A percentile compares a stretch with the other conserved stretches of the same genome.
These are phyloP conservation scores for Fusarium begoniae DNA, from an alignment of 2,329 filamentous ascomycete species.

Conservation along the genomic window DNA sequence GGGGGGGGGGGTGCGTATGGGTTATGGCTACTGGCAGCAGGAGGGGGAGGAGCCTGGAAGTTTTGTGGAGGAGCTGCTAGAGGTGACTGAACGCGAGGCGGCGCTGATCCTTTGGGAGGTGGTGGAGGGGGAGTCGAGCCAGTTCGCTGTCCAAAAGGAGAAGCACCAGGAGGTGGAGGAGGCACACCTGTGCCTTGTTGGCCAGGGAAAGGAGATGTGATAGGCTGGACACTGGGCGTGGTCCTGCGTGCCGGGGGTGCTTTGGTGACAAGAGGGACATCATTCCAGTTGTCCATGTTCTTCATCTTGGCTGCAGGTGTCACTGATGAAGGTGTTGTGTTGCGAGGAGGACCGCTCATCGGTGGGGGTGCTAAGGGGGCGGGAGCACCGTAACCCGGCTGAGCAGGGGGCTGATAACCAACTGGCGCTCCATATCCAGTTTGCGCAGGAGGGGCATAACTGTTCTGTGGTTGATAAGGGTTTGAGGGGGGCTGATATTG, in stretches of 20 bases:
- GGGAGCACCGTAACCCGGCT: conserved; percentile 51
- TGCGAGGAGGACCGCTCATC: conserved; percentile 59
- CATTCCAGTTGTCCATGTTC: conserved; percentile 89
- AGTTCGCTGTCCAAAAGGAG: conserved; percentile 68
- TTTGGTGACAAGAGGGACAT: conserved; percentile 87
- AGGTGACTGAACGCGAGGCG: conserved; percentile 78
- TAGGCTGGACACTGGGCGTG: conserved; percentile 76
- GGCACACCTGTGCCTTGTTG: conserved; percentile 67
- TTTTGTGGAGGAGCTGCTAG: conserved; percentile 64
- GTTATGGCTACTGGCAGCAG: conserved; percentile 70
- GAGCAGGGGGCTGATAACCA: conserved; percentile 63
- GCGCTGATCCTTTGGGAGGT: conserved; percentile 81
- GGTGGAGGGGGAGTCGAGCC: conserved; percentile 79
- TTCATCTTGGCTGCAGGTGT: conserved; percentile 74
- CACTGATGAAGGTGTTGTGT: conserved; percentile 70
- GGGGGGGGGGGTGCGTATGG: conserved; percentile 62
- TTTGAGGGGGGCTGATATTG: conserved; percentile 52
- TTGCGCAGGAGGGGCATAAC: conserved; percentile 41
- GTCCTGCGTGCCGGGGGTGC: conserved; percentile 71
- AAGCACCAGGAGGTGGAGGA: conserved; percentile 57
- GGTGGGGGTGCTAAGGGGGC: conserved; percentile 48
- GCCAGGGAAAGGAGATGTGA: conserved; percentile 79
- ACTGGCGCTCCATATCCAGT: conserved; percentile 50
- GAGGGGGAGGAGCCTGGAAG: conserved; percentile 56
- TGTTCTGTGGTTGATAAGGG: conserved; percentile 46